Conservation (phyloP, 345 rosid species). For the Citrus maxima region DNA sequence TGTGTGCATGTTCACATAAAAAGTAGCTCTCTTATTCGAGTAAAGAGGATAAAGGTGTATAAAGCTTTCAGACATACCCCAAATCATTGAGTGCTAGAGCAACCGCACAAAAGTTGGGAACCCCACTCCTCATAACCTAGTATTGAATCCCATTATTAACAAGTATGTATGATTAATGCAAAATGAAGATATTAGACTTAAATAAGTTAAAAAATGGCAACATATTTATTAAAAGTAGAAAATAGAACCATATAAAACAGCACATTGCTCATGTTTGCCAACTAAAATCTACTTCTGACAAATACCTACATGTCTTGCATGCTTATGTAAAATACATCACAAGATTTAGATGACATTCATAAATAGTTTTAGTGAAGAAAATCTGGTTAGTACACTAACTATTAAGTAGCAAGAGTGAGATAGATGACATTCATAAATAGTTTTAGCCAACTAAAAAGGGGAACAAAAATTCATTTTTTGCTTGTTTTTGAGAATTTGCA, state of each 20-base stretch:
- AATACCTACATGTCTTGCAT: background rate
- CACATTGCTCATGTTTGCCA: background rate
- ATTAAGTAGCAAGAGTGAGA: background rate
- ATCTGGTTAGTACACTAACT: background rate
- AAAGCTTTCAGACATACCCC: slow-evolving; percentile 51
- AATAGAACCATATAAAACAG: background rate
- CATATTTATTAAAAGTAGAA: background rate
- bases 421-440: background rate
- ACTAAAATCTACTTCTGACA: background rate
- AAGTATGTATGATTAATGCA: background rate
- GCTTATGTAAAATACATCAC: background rate
- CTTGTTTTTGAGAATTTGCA: background rate
- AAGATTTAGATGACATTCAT: background rate
- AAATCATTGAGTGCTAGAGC: slow-evolving; percentile 78
- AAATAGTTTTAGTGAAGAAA: background rate
- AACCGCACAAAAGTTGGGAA: slow-evolving; percentile 94
- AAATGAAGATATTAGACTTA: background rate
- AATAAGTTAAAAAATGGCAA: background rate
- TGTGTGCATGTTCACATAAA: background rate
- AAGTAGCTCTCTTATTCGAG: background rate
- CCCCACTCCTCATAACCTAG: slow-evolving; percentile 86
- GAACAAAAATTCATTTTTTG: background rate
- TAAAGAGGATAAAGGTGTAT: background rate
- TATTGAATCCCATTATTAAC: background rate
- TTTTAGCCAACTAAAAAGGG: background rate